Conservation (phyloP, 306 rosid species). For the Glycyrrhiza uralensis region DNA sequence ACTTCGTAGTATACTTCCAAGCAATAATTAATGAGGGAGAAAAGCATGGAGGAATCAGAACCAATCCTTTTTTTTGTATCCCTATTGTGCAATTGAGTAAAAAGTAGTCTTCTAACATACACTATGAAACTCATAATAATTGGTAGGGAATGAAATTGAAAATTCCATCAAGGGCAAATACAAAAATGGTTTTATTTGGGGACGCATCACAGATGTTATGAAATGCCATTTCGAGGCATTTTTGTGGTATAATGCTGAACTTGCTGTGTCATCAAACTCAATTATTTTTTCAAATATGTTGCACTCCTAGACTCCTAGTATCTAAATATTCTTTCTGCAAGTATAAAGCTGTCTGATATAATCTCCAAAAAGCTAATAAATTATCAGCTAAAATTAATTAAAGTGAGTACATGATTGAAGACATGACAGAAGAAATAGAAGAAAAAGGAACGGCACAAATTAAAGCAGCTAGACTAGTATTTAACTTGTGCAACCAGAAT, state of each 20-base stretch:
- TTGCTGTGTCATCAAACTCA: not conserved
- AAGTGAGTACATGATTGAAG: constrained; percentile 19
- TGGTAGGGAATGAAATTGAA: not conserved
- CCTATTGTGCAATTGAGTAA: not conserved
- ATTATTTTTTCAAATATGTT: not conserved
- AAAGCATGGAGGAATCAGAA: not conserved
- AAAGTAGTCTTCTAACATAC: not conserved
- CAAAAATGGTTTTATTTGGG: not conserved
- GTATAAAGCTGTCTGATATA: not conserved
- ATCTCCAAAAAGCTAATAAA: not conserved
- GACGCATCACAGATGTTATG: no score
- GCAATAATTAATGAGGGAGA: not conserved
- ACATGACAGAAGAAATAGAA: not conserved
- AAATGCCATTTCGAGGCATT: not conserved
- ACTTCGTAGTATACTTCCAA: not conserved
- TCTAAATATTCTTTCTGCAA: not conserved
- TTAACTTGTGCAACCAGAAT: constrained; percentile 13
- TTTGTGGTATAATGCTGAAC: not conserved
- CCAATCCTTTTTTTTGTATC: constrained; percentile 8
- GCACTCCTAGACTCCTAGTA: not conserved
- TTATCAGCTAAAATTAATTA: not conserved
- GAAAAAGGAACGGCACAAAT: constrained; percentile 6
- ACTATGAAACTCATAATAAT: not conserved
- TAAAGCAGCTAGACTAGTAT: not conserved
- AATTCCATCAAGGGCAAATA: not conserved